Evolutionary conservation across 352 stramenopile genomes (phyloP), one percentile per base, ranked within the genome.

Genomic region (Globisporangium canariense): DNA sequence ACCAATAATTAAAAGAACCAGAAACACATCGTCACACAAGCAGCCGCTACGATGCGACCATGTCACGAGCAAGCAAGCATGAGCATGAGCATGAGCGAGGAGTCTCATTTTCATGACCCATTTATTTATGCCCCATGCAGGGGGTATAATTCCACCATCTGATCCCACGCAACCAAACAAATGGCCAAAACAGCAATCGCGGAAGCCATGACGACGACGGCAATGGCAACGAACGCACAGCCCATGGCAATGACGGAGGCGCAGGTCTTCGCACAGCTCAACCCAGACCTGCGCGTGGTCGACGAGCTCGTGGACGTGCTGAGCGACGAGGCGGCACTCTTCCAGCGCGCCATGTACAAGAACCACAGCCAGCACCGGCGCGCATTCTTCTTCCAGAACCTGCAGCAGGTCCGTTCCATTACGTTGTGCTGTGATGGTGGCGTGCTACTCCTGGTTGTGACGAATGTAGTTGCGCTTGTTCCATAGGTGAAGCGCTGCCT

Each of bases 321-420:
- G 20, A 66, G 65, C 36, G 74, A 90, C 45, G 87, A 95, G 50
- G 69, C 81, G 3, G 55, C 63, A 41, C 66, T 95, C 11, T 92
- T 94, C 60, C 84, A 89, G 65, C 83, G 82, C 32, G 78, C 62
- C 16, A 91, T 96, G 79, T 96, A 96, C 77, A 96, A 94, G 66
- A 96, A 96, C 65, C 81, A 91, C 56, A 96, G 82, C 69, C 87
- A 96, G 69, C 87, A 96, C 60, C 85, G 87, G 3, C 85, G 87
- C 22, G 80, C 85, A 8, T 83, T 83, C 41, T 96, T 91, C 70
- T 96, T 81, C 65, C 78, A 90, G 69, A 81, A 92, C 60, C 72
- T 95, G 40, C 79, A 93, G 67, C 70, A 90, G 47, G 78, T 86
- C 3, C 36, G 56, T 63, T 18, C 30, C 30, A 34, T 3, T 18